Evolutionary conservation across 352 stramenopile genomes (phyloP).

Genomic region (Phytophthora aleatoria): DNA sequence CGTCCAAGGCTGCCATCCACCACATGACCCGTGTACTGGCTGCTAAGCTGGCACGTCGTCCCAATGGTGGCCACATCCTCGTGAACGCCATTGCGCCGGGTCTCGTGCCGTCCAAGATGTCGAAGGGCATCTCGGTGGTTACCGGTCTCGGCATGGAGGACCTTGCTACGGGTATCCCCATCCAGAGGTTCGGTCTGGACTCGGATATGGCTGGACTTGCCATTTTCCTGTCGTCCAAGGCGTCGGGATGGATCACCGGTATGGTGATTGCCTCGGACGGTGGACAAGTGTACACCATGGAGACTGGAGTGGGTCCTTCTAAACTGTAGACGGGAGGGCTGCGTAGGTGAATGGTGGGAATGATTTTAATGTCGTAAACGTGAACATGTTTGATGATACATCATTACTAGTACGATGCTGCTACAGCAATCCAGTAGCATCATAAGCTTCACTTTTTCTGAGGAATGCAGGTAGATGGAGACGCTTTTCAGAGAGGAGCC

Average conservation of each 20-base stretch:
- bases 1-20: slow-evolving; percentile 94
- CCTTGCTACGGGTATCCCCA: slow-evolving; percentile 74
- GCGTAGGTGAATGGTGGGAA: no score
- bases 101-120: slow-evolving; percentile 93
- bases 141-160: slow-evolving; percentile 47
- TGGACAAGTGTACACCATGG: slow-evolving; percentile 62
- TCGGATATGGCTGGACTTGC: slow-evolving; percentile 95
- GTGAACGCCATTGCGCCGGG: slow-evolving; percentile 95
- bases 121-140: slow-evolving; percentile 66
- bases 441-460: no score
- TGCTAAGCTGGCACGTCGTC: slow-evolving; percentile 85
- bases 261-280: slow-evolving; percentile 93
- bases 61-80: slow-evolving; percentile 89
- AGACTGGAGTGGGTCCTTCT: slow-evolving; percentile 42
- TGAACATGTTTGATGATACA: no score
- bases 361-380: no score
- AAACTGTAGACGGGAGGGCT: slow-evolving; percentile 33
- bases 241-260: slow-evolving; percentile 92
- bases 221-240: slow-evolving; percentile 92
- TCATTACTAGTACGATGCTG: no score
- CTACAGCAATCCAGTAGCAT: no score
- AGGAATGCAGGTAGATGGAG: no score
- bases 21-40: slow-evolving; percentile 94
- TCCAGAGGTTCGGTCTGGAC: slow-evolving; percentile 73
- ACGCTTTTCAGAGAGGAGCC: no score